Evolutionary conservation across 257 asterid species (phyloP), one percentile per base, ranked within the genome.

Genomic region (Penstemon newberryi): DNA sequence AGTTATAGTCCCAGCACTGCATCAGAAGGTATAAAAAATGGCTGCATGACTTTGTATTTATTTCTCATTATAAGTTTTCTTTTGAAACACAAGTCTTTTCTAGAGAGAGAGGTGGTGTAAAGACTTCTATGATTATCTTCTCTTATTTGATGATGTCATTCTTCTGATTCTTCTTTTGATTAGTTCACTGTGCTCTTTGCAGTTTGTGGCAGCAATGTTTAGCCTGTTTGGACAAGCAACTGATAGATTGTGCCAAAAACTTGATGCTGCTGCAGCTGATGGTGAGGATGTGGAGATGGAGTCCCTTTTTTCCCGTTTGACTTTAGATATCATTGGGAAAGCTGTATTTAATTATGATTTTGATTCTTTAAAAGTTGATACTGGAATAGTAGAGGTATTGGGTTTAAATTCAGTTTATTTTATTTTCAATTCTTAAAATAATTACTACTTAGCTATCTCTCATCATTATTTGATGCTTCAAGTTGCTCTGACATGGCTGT

Each of bases 281-380:
- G 95, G 96, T 18, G 96, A 90, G 82, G 96, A 88, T 71, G 95
- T 90, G 45, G 97, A 93, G 80, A 90, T 93, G 97, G 97, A 90
- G 83, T 90, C 99, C 78, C 97, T 93, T 54, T 93, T 93, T 78
- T 93, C 99, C 70, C 96, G 91, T 59, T 78, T 93, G 85, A 93
- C 99, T n/a, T 76, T 93, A 76, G 99, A 93, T 79, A 86, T 93
- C 77, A 93, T 90, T 60, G 99, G 99, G 69, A 90, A 90, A 87
- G 99, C 99, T 61, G 92, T 93, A 63, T 93, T 93, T 74, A 93
- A 93, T 83, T 93, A 93, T 58, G 97, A 93, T 57, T 93, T 93
- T 71, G 97, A 93, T 82, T 93, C 99, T 19, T 82, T 90, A 80
- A 86, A 78, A 61, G 81, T 88, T 44, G 99, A 93, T 69, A 78